Base-by-base conservation (phyloP, 2,329 filamentous ascomycete species). In the Colletotrichum sidae region DNA sequence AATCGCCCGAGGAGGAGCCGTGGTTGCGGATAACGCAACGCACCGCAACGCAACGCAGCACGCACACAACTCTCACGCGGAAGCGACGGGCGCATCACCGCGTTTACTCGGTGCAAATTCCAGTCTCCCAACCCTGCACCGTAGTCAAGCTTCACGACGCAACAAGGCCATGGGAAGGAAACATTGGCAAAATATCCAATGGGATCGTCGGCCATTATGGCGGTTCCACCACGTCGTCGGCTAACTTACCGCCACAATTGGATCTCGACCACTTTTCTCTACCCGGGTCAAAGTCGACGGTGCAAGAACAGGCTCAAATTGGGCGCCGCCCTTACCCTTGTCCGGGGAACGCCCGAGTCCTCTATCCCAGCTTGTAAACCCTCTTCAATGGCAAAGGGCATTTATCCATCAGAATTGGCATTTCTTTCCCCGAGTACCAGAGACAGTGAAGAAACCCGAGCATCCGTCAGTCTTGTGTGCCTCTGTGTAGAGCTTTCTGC, bases 1-100 rank as follows among this genome's bases (percentile, higher is more conserved):
- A 66, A 66, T 66, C 35, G 63, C 11, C 63, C 63, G 63, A 66
- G 41, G 49, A 63, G 52, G 52, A 63, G 63, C 63, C 63, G 63
- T 34, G 42, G 46, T 47, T 35, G 45, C 39, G 38, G 33, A 60
- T 12, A 60, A 53, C 39, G 37, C 46, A 51, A 55, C 47, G 52
- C 49, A 59, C 3, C 25, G 25, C 25, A 25, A 25, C 25, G 25
- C 25, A 25, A 25, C 25, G 25, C 38, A 50, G 13, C 55, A 57
- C 55, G 13, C 38, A 50, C 33, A 41, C 25, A 25, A 25, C 37
- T 6, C 35, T 39, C 42, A 56, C 54, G 34, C 53, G 33, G 41
- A 55, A n/a, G 25, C 25, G 25, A 25, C 25, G 25, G 25, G 4
- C 25, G 25, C 25, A 25, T 37, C 46, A 49, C 13, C 42, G 33